A percentile compares a stretch with the other conserved stretches of the same genome.
Evolutionary conservation across 371 early-diverging fungal genomes (phyloP).

Genomic region (Mortierella sp.): DNA sequence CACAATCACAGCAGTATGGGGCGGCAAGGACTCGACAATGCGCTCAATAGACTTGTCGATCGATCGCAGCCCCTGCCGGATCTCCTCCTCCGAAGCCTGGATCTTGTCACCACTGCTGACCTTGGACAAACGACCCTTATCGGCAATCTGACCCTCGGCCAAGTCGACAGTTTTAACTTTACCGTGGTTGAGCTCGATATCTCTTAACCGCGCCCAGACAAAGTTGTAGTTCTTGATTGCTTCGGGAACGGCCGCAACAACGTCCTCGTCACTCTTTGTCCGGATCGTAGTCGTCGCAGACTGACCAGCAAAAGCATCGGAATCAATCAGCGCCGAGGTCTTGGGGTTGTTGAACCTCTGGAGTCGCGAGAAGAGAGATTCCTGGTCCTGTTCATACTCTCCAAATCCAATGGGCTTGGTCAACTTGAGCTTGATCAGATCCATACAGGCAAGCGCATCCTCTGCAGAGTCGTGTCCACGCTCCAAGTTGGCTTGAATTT

Average conservation of each 20-base stretch:
- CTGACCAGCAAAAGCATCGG: slow-evolving; percentile 44
- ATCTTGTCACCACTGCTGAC: slow-evolving; percentile 45
- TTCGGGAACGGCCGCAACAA: slow-evolving; percentile 43
- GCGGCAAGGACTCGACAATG: slow-evolving; percentile 61
- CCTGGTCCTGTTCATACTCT: slow-evolving; percentile 58
- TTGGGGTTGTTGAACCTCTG: slow-evolving; percentile 57
- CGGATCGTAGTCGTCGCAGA: slow-evolving; percentile 35
- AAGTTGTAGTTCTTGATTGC: slow-evolving; percentile 48
- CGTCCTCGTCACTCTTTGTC: slow-evolving; percentile 43
- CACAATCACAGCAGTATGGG: slow-evolving; percentile 63
- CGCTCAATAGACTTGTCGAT: slow-evolving; percentile 58
- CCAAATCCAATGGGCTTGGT: slow-evolving; percentile 66
- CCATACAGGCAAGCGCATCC: slow-evolving; percentile 83
- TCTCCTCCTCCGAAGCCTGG: slow-evolving; percentile 46
- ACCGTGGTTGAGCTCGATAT: slow-evolving; percentile 58
- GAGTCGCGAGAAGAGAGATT: slow-evolving; percentile 68
- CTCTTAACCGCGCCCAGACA: slow-evolving; percentile 57
- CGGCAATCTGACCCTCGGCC: slow-evolving; percentile 20
- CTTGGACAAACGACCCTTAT: slow-evolving; percentile 33
- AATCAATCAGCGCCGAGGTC: slow-evolving; percentile 63
- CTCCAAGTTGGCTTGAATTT: slow-evolving; percentile 67
- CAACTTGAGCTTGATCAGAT: slow-evolving; percentile 75
- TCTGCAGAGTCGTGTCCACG: slow-evolving; percentile 84
- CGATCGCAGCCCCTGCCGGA: slow-evolving; percentile 28
- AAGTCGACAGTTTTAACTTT: slow-evolving; percentile 20